Evolutionary conservation across 257 asterid species (phyloP).

Genomic region (Hygrophila difformis): DNA sequence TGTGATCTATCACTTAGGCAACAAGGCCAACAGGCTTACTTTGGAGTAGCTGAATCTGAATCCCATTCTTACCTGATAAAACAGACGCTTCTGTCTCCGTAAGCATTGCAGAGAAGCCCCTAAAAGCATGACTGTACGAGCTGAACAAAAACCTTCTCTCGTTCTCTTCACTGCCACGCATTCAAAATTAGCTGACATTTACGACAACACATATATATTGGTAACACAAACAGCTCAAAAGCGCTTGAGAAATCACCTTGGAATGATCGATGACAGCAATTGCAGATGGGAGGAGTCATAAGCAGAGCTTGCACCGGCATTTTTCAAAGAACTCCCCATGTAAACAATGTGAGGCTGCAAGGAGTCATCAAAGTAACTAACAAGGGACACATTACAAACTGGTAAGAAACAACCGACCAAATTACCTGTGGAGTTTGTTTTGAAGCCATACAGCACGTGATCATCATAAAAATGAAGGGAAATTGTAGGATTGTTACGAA

Average conservation of each 20-base stretch:
- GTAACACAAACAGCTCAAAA: too few relatives aligned
- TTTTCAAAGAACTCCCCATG: constrained; percentile 61
- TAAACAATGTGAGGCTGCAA: constrained; percentile 71
- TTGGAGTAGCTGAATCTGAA: too few relatives aligned
- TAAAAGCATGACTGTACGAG: constrained; percentile 50
- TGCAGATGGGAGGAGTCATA: constrained; percentile 29
- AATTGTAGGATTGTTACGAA: too few relatives aligned
- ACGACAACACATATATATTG: too few relatives aligned
- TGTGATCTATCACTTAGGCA: too few relatives aligned
- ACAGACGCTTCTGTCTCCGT: constrained; percentile 52
- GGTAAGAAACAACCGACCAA: too few relatives aligned
- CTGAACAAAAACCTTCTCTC: constrained; percentile 27
- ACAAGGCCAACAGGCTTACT: too few relatives aligned
- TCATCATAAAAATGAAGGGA: too few relatives aligned
- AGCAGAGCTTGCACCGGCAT: constrained; percentile 5
- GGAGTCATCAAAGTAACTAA: too few relatives aligned
- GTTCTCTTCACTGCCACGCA: constrained; percentile 37
- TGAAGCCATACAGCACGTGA: too few relatives aligned
- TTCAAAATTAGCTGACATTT: background rate
- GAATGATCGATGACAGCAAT: constrained; percentile 46
- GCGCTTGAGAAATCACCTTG: constrained; percentile 29
- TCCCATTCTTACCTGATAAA: constrained; percentile 54
- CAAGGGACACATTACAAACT: too few relatives aligned
- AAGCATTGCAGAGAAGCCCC: constrained; percentile 65
- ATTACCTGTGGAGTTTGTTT: too few relatives aligned